These are phyloP conservation scores for Botrytis aclada DNA, from an alignment of 2,329 filamentous ascomycete genomes.

Conservation along the genomic window DNA sequence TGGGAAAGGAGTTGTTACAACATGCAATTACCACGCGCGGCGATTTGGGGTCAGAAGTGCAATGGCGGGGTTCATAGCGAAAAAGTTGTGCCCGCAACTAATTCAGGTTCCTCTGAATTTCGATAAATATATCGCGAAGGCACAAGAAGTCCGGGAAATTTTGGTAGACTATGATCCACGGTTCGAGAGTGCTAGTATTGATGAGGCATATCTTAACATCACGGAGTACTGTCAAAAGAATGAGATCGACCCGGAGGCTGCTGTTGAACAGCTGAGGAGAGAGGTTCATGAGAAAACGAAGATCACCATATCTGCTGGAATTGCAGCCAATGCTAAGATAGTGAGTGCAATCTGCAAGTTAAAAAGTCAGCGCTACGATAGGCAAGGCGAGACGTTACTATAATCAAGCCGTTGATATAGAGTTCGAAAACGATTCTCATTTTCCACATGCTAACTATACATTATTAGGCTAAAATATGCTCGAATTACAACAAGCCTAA, in stretches of 20 bases:
- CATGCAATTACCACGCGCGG: conserved; percentile 82
- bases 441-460: not conserved
- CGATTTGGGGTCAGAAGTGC: conserved; percentile 89
- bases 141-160: conserved; percentile 78
- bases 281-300: conserved; percentile 73
- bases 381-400: not conserved
- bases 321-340: conserved; percentile 87
- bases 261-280: conserved; percentile 71
- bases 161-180: conserved; percentile 83
- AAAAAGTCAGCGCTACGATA: not conserved
- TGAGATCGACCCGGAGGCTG: conserved; percentile 65
- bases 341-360: conserved; percentile 8
- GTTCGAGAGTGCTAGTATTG: conserved; percentile 91
- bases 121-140: conserved; percentile 86
- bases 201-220: conserved; percentile 95
- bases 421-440: not conserved
- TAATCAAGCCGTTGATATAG: not conserved
- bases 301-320: conserved; percentile 90
- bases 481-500: conserved; percentile 97
- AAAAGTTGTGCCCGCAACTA: conserved; percentile 85
- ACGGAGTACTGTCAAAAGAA: conserved; percentile 78
- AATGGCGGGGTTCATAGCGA: conserved; percentile 95
- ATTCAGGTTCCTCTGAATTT: conserved; percentile 83
- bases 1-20: conserved; percentile 63
- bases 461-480: conserved; percentile 72